These are phyloP conservation scores for Rhizoclosmatium globosum DNA, from an alignment of 192 early-diverging fungal species.

Conservation along the genomic window DNA sequence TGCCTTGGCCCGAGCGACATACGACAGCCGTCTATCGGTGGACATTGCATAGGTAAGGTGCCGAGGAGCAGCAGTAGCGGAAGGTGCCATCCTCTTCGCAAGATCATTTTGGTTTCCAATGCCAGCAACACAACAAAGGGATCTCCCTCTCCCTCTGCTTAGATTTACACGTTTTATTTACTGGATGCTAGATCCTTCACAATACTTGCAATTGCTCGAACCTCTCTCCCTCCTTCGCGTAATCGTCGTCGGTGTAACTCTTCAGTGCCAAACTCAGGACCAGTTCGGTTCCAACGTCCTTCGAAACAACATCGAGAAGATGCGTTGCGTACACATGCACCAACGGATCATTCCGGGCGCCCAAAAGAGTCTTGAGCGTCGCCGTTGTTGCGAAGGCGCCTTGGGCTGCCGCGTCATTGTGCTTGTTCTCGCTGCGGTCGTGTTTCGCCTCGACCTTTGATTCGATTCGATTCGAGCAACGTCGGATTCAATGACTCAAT, in stretches of 20 bases:
- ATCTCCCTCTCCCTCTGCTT: too few species aligned
- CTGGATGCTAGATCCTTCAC: background rate
- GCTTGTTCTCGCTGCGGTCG: background rate
- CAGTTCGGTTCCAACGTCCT: background rate
- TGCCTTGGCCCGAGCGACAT: slow-evolving; percentile 45
- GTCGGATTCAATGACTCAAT: too few species aligned
- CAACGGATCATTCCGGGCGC: slow-evolving; percentile 16
- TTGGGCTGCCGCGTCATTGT: background rate
- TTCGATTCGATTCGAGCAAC: background rate
- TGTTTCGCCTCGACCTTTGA: background rate
- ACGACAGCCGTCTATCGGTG: background rate
- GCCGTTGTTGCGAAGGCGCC: background rate
- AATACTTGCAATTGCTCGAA: slow-evolving; percentile 3
- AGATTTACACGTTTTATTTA: too few species aligned
- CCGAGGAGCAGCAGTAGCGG: background rate
- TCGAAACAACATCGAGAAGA: background rate
- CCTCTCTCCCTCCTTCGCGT: background rate
- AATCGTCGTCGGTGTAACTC: background rate
- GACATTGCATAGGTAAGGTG: background rate
- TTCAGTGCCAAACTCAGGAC: slow-evolving; percentile 17
- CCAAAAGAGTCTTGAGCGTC: slow-evolving; percentile 8
- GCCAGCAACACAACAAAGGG: too few species aligned
- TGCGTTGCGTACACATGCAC: slow-evolving; percentile 13
- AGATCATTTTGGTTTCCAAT: too few species aligned
- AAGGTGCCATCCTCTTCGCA: background rate